phyloP scores from a whole-genome alignment of 768 basidiomycete genomes.

The Lactarius trivialis region DNA sequence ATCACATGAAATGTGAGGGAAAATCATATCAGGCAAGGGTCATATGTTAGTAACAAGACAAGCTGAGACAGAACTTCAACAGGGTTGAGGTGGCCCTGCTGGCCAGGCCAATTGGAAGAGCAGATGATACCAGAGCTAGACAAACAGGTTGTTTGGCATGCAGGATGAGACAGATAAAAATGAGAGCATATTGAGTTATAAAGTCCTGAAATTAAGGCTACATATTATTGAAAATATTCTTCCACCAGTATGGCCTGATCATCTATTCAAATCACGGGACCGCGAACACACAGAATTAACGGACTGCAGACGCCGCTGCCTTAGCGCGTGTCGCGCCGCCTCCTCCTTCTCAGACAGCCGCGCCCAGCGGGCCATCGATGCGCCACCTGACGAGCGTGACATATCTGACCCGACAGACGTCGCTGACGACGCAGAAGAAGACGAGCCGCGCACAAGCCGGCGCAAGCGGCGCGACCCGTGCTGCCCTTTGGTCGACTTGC shows the following conservation, averaged over 20 bases:
- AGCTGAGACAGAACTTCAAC: too few species aligned
- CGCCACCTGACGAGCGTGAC: conserved; percentile 13
- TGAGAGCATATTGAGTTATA: too few species aligned
- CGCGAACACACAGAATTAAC: background rate
- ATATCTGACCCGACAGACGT: conserved; percentile 23
- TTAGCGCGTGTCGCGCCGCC: conserved; percentile 18
- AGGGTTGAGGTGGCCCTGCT: too few species aligned
- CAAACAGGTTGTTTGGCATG: too few species aligned
- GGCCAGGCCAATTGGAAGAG: too few species aligned
- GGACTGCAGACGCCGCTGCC: conserved; percentile 13
- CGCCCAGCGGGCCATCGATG: conserved; percentile 4
- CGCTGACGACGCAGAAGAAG: conserved; percentile 11
- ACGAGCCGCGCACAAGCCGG: background rate
- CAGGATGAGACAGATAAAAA: too few species aligned
- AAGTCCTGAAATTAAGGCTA: background rate
- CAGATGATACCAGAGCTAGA: too few species aligned
- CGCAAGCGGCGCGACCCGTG: conserved; percentile 4
- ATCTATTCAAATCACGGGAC: background rate
- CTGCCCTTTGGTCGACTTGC: conserved; percentile 1
- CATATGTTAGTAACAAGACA: too few species aligned
- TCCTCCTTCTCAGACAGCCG: conserved; percentile 20
- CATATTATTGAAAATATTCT: background rate
- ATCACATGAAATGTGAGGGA: too few species aligned
- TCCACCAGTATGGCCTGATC: background rate
- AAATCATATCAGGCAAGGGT: too few species aligned